Conservation (phyloP, 2,329 filamentous ascomycete species). For the Colletotrichum sp. region DNA sequence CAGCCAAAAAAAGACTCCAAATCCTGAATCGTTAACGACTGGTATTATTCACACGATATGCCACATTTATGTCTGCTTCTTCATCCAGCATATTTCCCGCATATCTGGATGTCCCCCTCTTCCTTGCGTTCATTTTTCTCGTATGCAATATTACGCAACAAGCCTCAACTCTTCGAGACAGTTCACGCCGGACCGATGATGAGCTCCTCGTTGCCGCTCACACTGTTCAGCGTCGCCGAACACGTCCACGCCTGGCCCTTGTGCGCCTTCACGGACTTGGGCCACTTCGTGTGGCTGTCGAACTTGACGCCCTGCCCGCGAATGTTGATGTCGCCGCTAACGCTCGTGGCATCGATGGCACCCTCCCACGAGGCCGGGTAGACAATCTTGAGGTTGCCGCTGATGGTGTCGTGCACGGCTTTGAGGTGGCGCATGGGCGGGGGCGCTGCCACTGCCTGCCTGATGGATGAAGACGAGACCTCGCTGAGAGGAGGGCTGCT, state of each 20-base stretch:
- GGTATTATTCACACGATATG: not conserved
- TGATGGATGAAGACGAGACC: not conserved
- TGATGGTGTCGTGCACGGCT: constrained; percentile 49
- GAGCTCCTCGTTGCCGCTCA: not conserved
- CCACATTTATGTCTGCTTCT: not conserved
- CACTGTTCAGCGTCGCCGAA: not conserved
- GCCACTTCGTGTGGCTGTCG: constrained; percentile 37
- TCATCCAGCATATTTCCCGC: not conserved
- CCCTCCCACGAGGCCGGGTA: constrained; percentile 60
- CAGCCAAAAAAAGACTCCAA: not conserved
- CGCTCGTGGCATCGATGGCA: constrained; percentile 39
- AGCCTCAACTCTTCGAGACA: not conserved
- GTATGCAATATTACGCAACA: not conserved
- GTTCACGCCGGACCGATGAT: not conserved
- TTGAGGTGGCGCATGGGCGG: constrained; percentile 39
- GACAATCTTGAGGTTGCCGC: constrained; percentile 44
- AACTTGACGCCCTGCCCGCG: constrained; percentile 48
- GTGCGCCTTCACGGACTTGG: constrained; percentile 35
- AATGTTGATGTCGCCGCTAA: constrained; percentile 44
- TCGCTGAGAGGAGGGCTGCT: not conserved
- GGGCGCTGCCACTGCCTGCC: not conserved
- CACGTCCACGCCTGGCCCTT: constrained; percentile 22
- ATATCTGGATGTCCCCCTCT: not conserved
- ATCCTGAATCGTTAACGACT: not conserved
- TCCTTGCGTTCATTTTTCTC: not conserved